A percentile compares a stretch with the other conserved stretches of the same genome.
Conservation (phyloP, 2,329 filamentous ascomycete species). For the Amylocarpus encephaloides region DNA sequence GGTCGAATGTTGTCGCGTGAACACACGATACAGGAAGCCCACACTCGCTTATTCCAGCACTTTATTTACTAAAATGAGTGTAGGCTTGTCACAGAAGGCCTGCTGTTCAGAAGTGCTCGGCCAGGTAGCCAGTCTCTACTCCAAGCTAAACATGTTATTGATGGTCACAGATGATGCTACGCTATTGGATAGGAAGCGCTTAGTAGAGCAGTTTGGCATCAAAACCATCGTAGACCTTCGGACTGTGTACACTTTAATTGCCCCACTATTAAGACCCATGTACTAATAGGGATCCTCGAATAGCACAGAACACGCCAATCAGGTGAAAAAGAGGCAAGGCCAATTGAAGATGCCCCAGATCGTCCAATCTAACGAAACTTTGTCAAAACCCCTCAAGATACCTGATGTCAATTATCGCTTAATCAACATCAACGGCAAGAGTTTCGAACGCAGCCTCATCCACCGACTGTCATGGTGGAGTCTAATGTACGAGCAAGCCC, state of each 20-base stretch:
- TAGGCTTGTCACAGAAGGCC: slow-evolving; percentile 50
- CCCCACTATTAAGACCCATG: too few relatives aligned
- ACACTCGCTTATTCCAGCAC: background rate
- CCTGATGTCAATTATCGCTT: slow-evolving; percentile 56
- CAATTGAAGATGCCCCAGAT: slow-evolving; percentile 40
- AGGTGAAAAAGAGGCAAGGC: slow-evolving; percentile 53
- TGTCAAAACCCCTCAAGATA: slow-evolving; percentile 54
- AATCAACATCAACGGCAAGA: slow-evolving; percentile 65
- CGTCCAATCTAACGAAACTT: slow-evolving; percentile 43
- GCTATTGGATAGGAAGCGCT: slow-evolving; percentile 50
- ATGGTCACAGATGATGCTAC: slow-evolving; percentile 61
- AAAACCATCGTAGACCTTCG: slow-evolving; percentile 73
- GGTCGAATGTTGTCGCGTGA: slow-evolving; percentile 15
- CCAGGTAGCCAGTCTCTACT: slow-evolving; percentile 38
- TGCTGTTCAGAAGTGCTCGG: slow-evolving; percentile 63
- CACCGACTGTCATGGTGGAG: slow-evolving; percentile 52
- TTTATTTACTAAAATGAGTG: background rate
- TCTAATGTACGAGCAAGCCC: slow-evolving; percentile 44
- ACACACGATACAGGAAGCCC: background rate
- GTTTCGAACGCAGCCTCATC: slow-evolving; percentile 63
- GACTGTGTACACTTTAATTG: slow-evolving; percentile 51
- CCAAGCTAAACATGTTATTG: slow-evolving; percentile 7
- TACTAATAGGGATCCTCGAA: too few relatives aligned
- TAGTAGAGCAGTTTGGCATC: slow-evolving; percentile 57
- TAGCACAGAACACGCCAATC: slow-evolving; percentile 67